Base-by-base conservation (phyloP, 768 basidiomycete genomes). In the Chalciporus pseudorubinellus region DNA sequence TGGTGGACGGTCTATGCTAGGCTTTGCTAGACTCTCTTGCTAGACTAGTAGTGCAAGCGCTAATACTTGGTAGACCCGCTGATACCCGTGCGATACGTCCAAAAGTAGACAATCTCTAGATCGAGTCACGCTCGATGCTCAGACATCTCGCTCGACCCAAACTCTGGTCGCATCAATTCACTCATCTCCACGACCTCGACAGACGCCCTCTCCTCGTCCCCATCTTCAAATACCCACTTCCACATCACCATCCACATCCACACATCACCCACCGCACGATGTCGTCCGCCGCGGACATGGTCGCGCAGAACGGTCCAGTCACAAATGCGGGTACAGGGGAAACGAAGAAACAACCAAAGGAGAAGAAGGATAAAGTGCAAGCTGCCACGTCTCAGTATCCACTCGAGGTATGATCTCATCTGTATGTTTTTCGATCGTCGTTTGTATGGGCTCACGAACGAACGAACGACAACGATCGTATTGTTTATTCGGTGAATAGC, bases 401-500 rank as follows among this genome's bases (percentile, higher is more conserved):
- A 29, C 69, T 89, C 56, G 87, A 89, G 75, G 87, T 87, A 53
- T 55, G 41, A 45, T 19, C n/a, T n/a, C n/a, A n/a, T n/a, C 22
- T 36, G 20, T 7, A 3, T 10, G 13, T 6, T 7, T 24, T 24
- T 40, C 21, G 38, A 11, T 24, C 26, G 5, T 20, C 26, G 36
- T 31, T 22, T 14, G n/a, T 11, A 29, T 33, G 29, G 36, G n/a
- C 2, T 24, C 10, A 22, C 20, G 18, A 13, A 38, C 21, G 18
- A 20, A 21, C n/a, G n/a, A n/a, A n/a, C n/a, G n/a, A 24, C 7
- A 3, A 24, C 19, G 36, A 11, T 26, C 33, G n/a, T n/a, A 3
- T 34, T n/a, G n/a, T n/a, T n/a, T n/a, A n/a, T n/a, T n/a, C n/a
- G n/a, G n/a, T 3, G 13, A n/a, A 41, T 58, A 94, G 92, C 73